Base-by-base conservation (phyloP, 169 alveolate species). In the Pseudocohnilembus persalinus region DNA sequence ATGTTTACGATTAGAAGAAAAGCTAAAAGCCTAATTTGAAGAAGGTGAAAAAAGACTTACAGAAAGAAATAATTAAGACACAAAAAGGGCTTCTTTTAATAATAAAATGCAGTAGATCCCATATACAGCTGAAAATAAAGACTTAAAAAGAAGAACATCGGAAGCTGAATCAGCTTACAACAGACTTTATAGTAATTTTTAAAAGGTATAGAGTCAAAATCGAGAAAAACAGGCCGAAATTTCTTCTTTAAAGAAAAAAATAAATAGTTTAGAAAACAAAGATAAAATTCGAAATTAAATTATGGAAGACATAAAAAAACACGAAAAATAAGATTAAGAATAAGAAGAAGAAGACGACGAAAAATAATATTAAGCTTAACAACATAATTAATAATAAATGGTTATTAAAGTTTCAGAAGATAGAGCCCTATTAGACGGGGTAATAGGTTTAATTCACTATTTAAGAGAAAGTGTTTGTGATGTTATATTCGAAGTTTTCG, bases 381-480 rank as follows among this genome's bases (percentile, higher is more conserved):
- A 20, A 4, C 68, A 49, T 49, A 49, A n/a, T n/a, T n/a, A n/a
- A n/a, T n/a, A n/a, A n/a, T n/a, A n/a, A n/a, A n/a, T 49, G 68
- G 68, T 49, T 4, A 49, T 49, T 49, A 49, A 49, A 49, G 68
- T 49, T 49, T 4, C 68, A 49, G 68, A 49, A 20, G 68, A 49
- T 49, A 49, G 68, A 49, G 20, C 4, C 68, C 20, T 49, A 20
- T 49, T 49, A 49, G 68, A 49, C 20, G 68, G 68, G 4, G 68
- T 49, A 11, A 49, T 49, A 4, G 68, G 26, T 4, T 49, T 49
- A 20, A 49, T 49, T 4, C 68, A 49, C 68, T 49, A 49, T 63
- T 35, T 79, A 29, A 35, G 84, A 63, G 64, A 72, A 79, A 79
- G 84, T 79, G n/a, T 72, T 28, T 33, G 34, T 0, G 74, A 49